phyloP scores from a whole-genome alignment of 192 early-diverging fungal species.

The Paraglomus brasilianum region DNA sequence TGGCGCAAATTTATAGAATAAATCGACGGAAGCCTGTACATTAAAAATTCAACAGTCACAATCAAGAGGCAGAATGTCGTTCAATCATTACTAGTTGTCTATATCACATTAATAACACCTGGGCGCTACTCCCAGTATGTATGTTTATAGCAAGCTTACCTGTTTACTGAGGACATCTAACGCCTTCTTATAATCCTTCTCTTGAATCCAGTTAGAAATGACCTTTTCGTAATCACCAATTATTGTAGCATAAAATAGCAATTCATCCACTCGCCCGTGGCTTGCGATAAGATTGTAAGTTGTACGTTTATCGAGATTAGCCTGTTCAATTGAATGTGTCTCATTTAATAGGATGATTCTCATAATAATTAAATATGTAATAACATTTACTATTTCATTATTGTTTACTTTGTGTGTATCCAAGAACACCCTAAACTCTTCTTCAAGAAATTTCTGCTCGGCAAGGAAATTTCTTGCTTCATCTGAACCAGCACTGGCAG shows the following conservation, averaged over 20 bases:
- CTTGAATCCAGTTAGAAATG: slow-evolving; percentile 79
- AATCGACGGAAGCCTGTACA: slow-evolving; percentile 63
- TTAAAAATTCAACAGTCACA: background rate
- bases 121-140: too few species aligned
- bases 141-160: slow-evolving; percentile 35
- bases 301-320: slow-evolving; percentile 62
- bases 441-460: slow-evolving; percentile 58
- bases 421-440: slow-evolving; percentile 74
- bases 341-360: slow-evolving; percentile 41
- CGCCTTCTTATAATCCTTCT: slow-evolving; percentile 73
- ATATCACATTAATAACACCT: too few species aligned
- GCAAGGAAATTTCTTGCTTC: slow-evolving; percentile 49
- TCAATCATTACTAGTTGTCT: too few species aligned
- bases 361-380: background rate
- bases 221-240: slow-evolving; percentile 88
- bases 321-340: slow-evolving; percentile 23
- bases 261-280: slow-evolving; percentile 80
- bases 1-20: slow-evolving; percentile 88
- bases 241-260: slow-evolving; percentile 79
- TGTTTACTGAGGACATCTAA: slow-evolving; percentile 78
- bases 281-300: slow-evolving; percentile 80
- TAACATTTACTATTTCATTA: background rate
- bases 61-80: background rate
- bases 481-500: slow-evolving; percentile 43
- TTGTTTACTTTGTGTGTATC: slow-evolving; percentile 62